Base-by-base conservation (phyloP, 2,329 filamentous ascomycete genomes). In the Neonectria ditissima region DNA sequence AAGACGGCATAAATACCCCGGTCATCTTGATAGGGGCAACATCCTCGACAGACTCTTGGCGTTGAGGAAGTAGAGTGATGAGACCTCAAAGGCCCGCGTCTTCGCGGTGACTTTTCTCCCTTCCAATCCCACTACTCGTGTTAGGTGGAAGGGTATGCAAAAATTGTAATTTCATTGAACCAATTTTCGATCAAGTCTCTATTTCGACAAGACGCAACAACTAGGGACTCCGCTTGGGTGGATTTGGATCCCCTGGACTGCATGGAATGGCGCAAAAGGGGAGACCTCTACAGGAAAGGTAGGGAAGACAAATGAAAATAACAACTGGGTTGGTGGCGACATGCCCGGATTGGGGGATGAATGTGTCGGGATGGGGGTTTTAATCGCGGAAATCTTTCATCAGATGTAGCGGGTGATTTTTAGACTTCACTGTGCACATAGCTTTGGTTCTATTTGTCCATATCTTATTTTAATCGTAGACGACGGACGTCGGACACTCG, bases 201-300 rank as follows among this genome's bases (percentile, higher is more conserved):
- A 60, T 28, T 45, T 63, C 52, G 50, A 37, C 48, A 63, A 44
- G 60, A 58, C 44, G 53, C 43, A 62, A 62, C 53, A 43, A 72
- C 50, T 69, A 69, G 72, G 72, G 69, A 65, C 61, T 65, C 63
- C 50, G 62, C 62, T 39, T 55, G 54, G 69, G 66, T 63, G 65
- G 62, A 55, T 53, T 58, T 65, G 52, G 47, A 67, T 59, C 62
- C 66, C 63, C 63, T 67, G 59, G 54, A 60, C 54, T 75, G 74
- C 74, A 75, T 75, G 67, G 68, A 54, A 72, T 63, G 74, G 74
- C 73, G 73, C 60, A 76, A 66, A 65, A 47, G 62, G 67, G 68
- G 67, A 53, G 65, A 63, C 50, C 55, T 72, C 67, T 65, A 67
- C 53, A 63, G 68, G 62, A 52, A 63, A 62, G 66, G 67, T 24